Percentiles rank a stretch among this genome's conserved stretches.
Conservation (phyloP, 2,329 filamentous ascomycete species). For the Plenodomus tracheiphilus region DNA sequence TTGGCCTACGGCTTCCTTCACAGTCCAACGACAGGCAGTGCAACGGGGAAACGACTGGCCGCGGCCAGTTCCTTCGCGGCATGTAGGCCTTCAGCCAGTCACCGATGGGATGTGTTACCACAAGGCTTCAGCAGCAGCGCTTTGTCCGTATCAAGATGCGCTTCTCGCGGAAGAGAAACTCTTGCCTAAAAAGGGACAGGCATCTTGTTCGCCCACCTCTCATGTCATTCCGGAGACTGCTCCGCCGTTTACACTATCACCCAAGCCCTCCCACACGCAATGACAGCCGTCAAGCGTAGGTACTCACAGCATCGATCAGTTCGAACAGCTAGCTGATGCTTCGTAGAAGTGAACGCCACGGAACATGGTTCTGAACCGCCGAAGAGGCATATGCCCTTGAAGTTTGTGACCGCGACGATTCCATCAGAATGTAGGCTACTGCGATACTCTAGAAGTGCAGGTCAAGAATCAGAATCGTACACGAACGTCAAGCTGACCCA, state of each 20-base stretch:
- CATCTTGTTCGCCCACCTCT: not conserved
- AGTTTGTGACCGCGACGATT: not conserved
- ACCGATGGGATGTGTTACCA: not conserved
- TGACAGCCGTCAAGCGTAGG: not conserved
- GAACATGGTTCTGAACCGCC: not conserved
- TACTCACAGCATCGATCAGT: not conserved
- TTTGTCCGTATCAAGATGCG: not conserved
- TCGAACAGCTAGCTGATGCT: not conserved
- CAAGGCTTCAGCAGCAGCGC: not conserved
- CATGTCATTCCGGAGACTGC: not conserved
- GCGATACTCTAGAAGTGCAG: no score
- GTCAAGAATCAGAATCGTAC: no score
- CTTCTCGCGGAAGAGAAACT: not conserved
- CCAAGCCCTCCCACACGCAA: not conserved
- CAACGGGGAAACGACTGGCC: not conserved
- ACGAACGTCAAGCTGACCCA: not conserved
- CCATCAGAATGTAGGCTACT: not conserved
- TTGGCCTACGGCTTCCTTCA: no score
- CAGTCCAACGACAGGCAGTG: not conserved
- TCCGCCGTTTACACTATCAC: not conserved
- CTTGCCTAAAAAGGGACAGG: not conserved
- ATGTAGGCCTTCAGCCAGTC: not conserved
- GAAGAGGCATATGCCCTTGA: not conserved
- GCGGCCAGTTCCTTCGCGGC: no score
- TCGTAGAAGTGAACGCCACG: not conserved